Base-by-base conservation (phyloP, 805 yeast species). In the Scheffersomyces ergatensis region DNA sequence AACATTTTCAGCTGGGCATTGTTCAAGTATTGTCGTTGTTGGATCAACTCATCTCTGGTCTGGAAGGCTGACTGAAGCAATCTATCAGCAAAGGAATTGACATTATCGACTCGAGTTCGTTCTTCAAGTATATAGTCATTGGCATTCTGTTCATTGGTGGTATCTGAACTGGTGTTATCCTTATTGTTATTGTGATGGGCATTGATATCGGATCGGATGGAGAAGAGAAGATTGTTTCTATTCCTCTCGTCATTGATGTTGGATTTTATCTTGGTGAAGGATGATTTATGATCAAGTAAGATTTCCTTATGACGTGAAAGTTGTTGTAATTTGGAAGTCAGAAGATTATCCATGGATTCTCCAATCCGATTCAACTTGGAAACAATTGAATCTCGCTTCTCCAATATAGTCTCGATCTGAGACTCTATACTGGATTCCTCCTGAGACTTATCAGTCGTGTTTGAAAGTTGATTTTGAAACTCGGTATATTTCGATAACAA, bases 11-110 rank as follows among this genome's bases (percentile, higher is more conserved):
- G 72, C 47, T 83, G 86, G 4, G 93, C 85, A 44, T 70, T 77
- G 42, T 72, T 70, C 39, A 93, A 68, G 6, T 76, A 58, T 29
- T 74, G 76, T 44, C 92, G 73, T 65, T 93, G 99, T 36, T 82
- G 72, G 34, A 76, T 50, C 39, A 93, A 75, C 54, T 87, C 95
- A 45, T 90, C 97, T 43, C 98, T 72, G 0, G 98, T 89, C 50
- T 85, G 87, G 65, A 79, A 84, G 1, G 97, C 98, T 57, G 85
- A 90, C n/a, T 77, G 76, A 29, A 92, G 73, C 43, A 93, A 69
- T 33, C 84, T 67, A 57, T 93, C 97, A 13, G 95, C 87, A 38
- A 89, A 68, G 33, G 74, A 72, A 57, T 89, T 82, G 33, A 93
- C 81, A 38, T 73, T 72, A 48, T 86, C 87, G 15, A 85, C 84